Percentiles rank a stretch among this genome's conserved stretches.
phyloP scores from a whole-genome alignment of 2,329 filamentous ascomycete species.

The Laburnicola sp. region DNA sequence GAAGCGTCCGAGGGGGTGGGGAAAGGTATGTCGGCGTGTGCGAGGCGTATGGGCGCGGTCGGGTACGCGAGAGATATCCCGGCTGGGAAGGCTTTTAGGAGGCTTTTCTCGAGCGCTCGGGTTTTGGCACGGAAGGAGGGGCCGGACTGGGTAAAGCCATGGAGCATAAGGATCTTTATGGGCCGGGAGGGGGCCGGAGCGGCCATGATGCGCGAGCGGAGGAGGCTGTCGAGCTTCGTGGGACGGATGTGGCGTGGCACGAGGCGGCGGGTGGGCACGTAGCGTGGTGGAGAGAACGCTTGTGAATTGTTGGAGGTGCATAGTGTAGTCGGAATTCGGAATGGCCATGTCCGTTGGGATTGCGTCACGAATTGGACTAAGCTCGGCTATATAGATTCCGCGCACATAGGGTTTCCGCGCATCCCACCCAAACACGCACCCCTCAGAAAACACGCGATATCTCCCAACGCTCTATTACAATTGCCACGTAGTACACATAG shows the following conservation, averaged over 20 bases:
- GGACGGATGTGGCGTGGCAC: constrained; percentile 15
- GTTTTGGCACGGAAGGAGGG: constrained; percentile 84
- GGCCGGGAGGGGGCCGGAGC: constrained; percentile 36
- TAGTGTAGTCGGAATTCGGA: no score
- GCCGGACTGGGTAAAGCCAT: constrained; percentile 87
- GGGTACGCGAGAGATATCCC: constrained; percentile 53
- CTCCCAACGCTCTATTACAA: no score
- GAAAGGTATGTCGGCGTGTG: constrained; percentile 57
- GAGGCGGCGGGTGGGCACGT: no score
- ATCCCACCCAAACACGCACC: no score
- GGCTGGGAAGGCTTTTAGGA: constrained; percentile 70
- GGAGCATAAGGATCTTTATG: constrained; percentile 55
- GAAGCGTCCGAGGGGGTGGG: constrained; percentile 25
- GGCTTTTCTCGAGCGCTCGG: constrained; percentile 78
- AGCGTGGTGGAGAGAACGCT: no score
- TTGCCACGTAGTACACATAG: no score
- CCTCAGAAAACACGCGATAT: no score
- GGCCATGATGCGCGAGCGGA: constrained; percentile 34
- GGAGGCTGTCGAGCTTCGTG: constrained; percentile 20
- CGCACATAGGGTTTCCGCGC: no score
- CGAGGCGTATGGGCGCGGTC: constrained; percentile 50
- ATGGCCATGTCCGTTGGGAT: no score
- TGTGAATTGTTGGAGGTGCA: no score
- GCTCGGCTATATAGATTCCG: no score
- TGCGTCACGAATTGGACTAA: no score